These are phyloP conservation scores for Epichloe baconii DNA, from an alignment of 2,329 filamentous ascomycete species.

Conservation along the genomic window DNA sequence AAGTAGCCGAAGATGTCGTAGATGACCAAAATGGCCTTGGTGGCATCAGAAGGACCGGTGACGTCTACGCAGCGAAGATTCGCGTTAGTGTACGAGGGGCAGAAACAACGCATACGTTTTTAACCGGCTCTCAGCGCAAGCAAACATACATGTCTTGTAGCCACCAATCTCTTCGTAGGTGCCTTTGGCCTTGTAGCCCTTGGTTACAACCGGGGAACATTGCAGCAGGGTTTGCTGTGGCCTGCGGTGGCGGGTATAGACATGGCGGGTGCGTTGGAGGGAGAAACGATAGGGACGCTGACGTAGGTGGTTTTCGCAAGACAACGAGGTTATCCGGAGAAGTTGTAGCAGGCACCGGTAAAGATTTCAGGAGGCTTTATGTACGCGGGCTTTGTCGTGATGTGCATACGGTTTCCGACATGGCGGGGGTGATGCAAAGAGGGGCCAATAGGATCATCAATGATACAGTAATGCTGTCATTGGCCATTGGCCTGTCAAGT, in stretches of 20 bases:
- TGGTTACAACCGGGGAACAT: slow-evolving; percentile 43
- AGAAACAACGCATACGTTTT: neutral
- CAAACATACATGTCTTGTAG: slow-evolving; percentile 34
- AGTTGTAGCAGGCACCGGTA: too few relatives aligned
- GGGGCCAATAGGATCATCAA: too few relatives aligned
- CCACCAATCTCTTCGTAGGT: slow-evolving; percentile 42
- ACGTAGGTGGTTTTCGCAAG: too few relatives aligned
- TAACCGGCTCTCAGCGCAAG: neutral
- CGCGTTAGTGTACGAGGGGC: neutral
- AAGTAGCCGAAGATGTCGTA: slow-evolving; percentile 61
- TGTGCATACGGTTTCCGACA: too few relatives aligned
- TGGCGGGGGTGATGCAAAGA: too few relatives aligned
- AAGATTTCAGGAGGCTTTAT: too few relatives aligned
- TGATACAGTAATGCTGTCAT: too few relatives aligned
- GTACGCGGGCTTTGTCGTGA: too few relatives aligned
- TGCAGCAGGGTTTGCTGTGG: slow-evolving; percentile 45
- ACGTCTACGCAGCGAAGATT: slow-evolving; percentile 23
- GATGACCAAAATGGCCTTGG: slow-evolving; percentile 48
- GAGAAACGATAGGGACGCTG: neutral
- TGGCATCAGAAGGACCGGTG: slow-evolving; percentile 32
- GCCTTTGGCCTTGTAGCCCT: slow-evolving; percentile 42
- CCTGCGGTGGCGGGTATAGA: slow-evolving; percentile 38
- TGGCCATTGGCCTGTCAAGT: neutral
- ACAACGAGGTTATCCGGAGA: too few relatives aligned
- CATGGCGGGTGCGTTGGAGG: slow-evolving; percentile 20